Base-by-base conservation (phyloP, 371 early-diverging fungal genomes). In the Funneliformis caledonium region DNA sequence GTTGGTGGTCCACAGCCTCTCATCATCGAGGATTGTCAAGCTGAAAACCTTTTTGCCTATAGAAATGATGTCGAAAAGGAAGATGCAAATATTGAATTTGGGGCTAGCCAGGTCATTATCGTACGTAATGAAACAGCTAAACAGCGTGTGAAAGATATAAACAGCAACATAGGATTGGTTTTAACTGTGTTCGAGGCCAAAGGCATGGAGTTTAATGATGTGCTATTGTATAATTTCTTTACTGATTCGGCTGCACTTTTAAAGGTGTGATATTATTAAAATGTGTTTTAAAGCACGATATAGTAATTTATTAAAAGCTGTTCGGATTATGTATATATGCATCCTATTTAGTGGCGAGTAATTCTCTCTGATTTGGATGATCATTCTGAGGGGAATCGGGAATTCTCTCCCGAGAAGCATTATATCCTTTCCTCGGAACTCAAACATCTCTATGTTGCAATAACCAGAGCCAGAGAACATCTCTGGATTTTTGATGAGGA, bases 151-250 rank as follows among this genome's bases (percentile, higher is more conserved):
- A 48, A 64, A 1, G n/a, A 62, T 11, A 4, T 12, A 52, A 76
- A 62, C n/a, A 45, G 64, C 22, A n/a, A 70, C 0, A 37, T n/a
- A 16, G 61, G 76, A 22, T 60, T 61, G 7, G 42, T 76, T 11
- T 26, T 76, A 62, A 76, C 76, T 4, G 62, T 76, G 0, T 76
- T 62, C 43, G 76, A 76, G 76, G 19, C 76, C 0, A 76, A 76
- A 45, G 76, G 60, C 26, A 74, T 74, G 75, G 75, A 74, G 37
- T 74, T 74, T 64, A 64, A 76, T 43, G 77, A 76, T 47, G 77
- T 76, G 14, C 16, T 76, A 26, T 76, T 76, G 48, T 76, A 76
- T 76, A 64, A 76, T 76, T 76, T 76, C 64, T 76, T 76, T 48
- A 43, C 75, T 10, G 61, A 75, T 19, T 75, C 62, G 12, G 48